Evolutionary conservation across 768 basidiomycete genomes (phyloP).

Genomic region (Lactarius sp.): DNA sequence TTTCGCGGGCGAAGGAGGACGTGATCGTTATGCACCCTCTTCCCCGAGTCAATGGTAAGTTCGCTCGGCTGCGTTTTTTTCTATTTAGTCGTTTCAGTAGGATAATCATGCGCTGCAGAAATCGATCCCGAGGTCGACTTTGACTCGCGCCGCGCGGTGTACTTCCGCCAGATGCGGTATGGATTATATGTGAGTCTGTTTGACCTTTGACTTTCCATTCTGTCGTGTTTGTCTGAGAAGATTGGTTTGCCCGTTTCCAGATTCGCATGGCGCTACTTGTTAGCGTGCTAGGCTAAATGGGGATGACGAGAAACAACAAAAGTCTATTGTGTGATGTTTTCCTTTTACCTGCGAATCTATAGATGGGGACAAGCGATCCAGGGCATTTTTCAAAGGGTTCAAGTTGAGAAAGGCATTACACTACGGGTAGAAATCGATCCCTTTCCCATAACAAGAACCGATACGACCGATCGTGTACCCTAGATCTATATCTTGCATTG

Average conservation of each 20-base stretch:
- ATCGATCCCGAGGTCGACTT: slow-evolving; percentile 99
- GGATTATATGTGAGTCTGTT: slow-evolving; percentile 83
- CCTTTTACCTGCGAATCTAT: not conserved
- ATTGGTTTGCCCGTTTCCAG: slow-evolving; percentile 28
- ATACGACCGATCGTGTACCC: not conserved
- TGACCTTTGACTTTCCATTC: not conserved
- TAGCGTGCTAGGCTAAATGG: slow-evolving; percentile 34
- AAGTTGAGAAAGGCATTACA: not conserved
- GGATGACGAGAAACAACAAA: not conserved
- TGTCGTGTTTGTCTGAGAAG: not conserved
- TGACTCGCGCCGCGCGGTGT: slow-evolving; percentile 87
- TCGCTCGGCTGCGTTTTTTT: not conserved
- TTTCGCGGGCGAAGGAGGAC: slow-evolving; percentile 89
- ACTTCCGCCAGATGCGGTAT: slow-evolving; percentile 98
- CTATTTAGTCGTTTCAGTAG: slow-evolving; percentile 16
- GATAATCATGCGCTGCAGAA: slow-evolving; percentile 48
- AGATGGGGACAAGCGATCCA: not conserved
- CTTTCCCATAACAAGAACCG: not conserved
- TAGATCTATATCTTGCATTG: not conserved
- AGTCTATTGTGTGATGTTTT: not conserved
- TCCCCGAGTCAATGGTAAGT: slow-evolving; percentile 80
- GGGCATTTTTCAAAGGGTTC: not conserved
- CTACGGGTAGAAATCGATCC: not conserved
- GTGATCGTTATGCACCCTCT: slow-evolving; percentile 99
- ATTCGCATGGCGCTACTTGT: slow-evolving; percentile 52